Evolutionary conservation across 768 basidiomycete species (phyloP).

Genomic region (Kondoa subrosea): DNA sequence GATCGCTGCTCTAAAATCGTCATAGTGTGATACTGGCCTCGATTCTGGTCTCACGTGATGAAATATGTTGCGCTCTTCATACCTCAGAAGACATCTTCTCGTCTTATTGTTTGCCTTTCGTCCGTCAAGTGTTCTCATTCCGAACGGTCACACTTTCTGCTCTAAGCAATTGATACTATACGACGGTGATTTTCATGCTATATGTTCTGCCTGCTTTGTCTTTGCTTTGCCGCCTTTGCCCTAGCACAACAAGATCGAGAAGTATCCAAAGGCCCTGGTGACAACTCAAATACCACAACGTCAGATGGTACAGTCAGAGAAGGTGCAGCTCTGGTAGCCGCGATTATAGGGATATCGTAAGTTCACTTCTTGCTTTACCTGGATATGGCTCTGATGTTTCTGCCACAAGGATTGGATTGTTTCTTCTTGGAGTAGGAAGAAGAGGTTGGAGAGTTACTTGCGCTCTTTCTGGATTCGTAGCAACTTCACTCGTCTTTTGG

Average conservation of each 20-base stretch:
- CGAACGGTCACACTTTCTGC: too few relatives aligned
- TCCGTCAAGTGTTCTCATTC: too few relatives aligned
- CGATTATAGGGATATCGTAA: neutral
- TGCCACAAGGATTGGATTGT: neutral
- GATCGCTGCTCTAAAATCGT: too few relatives aligned
- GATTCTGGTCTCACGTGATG: too few relatives aligned
- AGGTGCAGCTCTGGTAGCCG: neutral
- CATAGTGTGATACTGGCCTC: too few relatives aligned
- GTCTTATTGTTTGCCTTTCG: too few relatives aligned
- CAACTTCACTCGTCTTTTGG: neutral
- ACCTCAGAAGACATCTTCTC: too few relatives aligned
- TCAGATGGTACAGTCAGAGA: neutral
- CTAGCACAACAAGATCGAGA: neutral
- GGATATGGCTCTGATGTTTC: neutral
- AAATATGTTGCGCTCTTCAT: too few relatives aligned
- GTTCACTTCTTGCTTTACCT: neutral
- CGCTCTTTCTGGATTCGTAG: neutral
- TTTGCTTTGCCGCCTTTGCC: neutral
- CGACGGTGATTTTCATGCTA: neutral
- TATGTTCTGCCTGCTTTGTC: neutral
- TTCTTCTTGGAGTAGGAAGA: neutral
- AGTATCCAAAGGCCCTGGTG: neutral
- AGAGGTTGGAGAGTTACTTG: neutral
- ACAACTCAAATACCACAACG: neutral
- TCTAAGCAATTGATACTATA: too few relatives aligned